These are phyloP conservation scores for Colletotrichum coccodes DNA, from an alignment of 2,329 filamentous ascomycete species.

Conservation along the genomic window DNA sequence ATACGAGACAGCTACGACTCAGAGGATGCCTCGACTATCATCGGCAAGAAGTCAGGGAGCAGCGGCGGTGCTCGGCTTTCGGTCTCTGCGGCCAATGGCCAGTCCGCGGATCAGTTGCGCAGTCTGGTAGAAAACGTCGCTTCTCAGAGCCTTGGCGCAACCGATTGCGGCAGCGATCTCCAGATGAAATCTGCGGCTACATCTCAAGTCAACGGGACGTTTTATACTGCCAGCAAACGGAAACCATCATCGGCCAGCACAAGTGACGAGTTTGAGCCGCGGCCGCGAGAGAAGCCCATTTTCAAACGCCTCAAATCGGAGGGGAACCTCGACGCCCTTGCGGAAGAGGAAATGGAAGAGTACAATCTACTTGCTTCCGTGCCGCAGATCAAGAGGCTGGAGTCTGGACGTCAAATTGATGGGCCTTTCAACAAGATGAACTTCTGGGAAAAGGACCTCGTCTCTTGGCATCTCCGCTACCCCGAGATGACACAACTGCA, in stretches of 20 bases:
- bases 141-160: conserved; percentile 66
- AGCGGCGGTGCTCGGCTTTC: conserved; percentile 30
- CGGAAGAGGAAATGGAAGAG: conserved; percentile 52
- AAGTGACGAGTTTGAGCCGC: conserved; percentile 60
- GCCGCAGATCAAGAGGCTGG: conserved; percentile 58
- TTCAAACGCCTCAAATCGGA: conserved; percentile 68
- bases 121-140: conserved; percentile 62
- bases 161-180: conserved; percentile 51
- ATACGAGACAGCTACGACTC: conserved; percentile 60
- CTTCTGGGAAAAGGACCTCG: conserved; percentile 67
- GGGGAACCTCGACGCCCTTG: conserved; percentile 47
- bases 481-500: conserved; percentile 72
- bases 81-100: conserved; percentile 43
- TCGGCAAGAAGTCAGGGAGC: conserved; percentile 8
- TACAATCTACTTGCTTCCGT: conserved; percentile 58
- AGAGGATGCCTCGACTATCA: conserved; percentile 42
- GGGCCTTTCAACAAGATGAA: conserved; percentile 63
- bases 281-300: conserved; percentile 50
- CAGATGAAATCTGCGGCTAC: conserved; percentile 34
- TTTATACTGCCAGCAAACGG: conserved; percentile 64
- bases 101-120: conserved; percentile 60
- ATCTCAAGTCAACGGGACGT: conserved; percentile 34
- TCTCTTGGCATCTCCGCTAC: conserved; percentile 70
- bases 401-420: conserved; percentile 68
- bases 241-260: conserved; percentile 60